Evolutionary conservation across 164 flowering plant species (phyloP).

Genomic region (Echeveria elegans): DNA sequence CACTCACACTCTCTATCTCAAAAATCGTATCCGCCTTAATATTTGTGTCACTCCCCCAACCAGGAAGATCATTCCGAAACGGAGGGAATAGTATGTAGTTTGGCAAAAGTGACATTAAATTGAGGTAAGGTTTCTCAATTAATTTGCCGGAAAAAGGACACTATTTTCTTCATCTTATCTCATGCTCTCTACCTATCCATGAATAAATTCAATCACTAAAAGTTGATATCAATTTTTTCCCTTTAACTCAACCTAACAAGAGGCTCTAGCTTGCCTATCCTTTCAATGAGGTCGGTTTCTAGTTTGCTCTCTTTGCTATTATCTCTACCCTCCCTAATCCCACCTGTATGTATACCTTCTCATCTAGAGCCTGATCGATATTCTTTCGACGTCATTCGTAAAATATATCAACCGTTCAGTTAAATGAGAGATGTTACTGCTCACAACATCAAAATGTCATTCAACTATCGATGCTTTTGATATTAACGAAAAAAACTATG

Average conservation of each 20-base stretch:
- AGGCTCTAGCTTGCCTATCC: background rate
- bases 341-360: background rate
- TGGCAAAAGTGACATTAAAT: background rate
- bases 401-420: no score
- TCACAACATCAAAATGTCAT: no score
- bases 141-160: background rate
- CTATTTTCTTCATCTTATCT: background rate
- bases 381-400: background rate
- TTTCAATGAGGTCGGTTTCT: background rate
- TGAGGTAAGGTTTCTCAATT: background rate
- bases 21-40: no score
- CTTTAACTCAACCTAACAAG: conserved; percentile 1
- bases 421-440: no score
- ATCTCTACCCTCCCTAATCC: background rate
- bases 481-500: no score
- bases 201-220: background rate
- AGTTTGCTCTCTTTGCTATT: background rate
- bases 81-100: background rate
- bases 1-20: no score
- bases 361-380: background rate
- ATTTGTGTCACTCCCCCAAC: no score
- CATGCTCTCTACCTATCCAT: background rate
- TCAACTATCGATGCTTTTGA: no score
- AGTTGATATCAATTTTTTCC: background rate
- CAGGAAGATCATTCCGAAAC: background rate